Evolutionary conservation across 1,139 yeast species (phyloP).

Genomic region (Taphrina confusa): DNA sequence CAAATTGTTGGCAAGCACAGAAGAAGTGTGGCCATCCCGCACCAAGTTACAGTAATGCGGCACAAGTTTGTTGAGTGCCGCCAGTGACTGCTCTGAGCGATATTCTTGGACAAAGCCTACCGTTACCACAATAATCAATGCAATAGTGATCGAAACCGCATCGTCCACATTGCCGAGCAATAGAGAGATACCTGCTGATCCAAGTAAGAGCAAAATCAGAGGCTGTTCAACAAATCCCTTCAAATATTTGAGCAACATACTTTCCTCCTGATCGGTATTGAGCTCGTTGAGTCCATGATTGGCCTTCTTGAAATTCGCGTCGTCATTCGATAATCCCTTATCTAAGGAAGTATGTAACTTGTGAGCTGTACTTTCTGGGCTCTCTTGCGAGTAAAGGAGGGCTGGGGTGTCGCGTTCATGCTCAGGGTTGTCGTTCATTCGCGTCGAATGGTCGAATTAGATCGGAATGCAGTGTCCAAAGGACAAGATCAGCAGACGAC

Average conservation of each 20-base stretch:
- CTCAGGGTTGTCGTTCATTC: slow-evolving; percentile 9
- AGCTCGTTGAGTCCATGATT: slow-evolving; percentile 79
- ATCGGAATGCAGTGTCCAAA: too few relatives aligned
- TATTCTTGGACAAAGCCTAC: slow-evolving; percentile 97
- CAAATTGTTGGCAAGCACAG: slow-evolving; percentile 77
- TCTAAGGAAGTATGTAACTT: slow-evolving; percentile 22
- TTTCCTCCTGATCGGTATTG: slow-evolving; percentile 72
- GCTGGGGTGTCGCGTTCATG: slow-evolving; percentile 34
- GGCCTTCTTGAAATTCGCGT: slow-evolving; percentile 54
- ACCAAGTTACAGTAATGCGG: slow-evolving; percentile 92
- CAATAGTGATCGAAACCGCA: slow-evolving; percentile 58
- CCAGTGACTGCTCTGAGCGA: slow-evolving; percentile 87
- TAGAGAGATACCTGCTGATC: slow-evolving; percentile 80
- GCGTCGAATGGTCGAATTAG: too few relatives aligned
- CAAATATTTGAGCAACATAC: slow-evolving; percentile 65
- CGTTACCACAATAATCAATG: slow-evolving; percentile 34
- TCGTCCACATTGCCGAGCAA: slow-evolving; percentile 93
- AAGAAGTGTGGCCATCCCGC: slow-evolving; percentile 67
- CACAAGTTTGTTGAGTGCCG: slow-evolving; percentile 84
- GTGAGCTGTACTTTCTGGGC: slow-evolving; percentile 25
- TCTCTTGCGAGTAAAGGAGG: slow-evolving; percentile 14
- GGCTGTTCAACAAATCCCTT: slow-evolving; percentile 86
- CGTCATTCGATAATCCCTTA: slow-evolving; percentile 25
- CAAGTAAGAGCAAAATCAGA: slow-evolving; percentile 77
- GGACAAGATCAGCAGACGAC: too few relatives aligned